Evolutionary conservation across 768 basidiomycete genomes (phyloP).

Genomic region (Leccinum subgranulosum): DNA sequence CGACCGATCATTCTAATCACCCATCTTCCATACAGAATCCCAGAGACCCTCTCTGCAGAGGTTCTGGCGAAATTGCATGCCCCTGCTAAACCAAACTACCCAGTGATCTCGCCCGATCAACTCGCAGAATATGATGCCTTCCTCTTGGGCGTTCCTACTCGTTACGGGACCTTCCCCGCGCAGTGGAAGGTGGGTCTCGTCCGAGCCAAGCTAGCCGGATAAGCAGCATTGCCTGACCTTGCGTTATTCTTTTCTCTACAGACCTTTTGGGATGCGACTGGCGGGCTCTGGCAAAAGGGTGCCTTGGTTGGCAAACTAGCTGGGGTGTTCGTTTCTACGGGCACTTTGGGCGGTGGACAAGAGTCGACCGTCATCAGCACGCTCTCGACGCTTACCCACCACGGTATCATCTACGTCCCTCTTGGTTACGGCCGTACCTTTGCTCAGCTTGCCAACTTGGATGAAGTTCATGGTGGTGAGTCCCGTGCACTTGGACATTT

Average conservation of each 20-base stretch:
- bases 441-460: conserved; percentile 39
- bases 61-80: conserved; percentile 68
- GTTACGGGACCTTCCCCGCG: conserved; percentile 45
- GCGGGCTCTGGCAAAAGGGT: conserved; percentile 59
- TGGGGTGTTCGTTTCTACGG: conserved; percentile 72
- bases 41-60: conserved; percentile 74
- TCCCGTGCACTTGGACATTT: not conserved
- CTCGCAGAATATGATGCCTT: conserved; percentile 34
- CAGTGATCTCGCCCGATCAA: conserved; percentile 10
- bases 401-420: conserved; percentile 70
- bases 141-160: conserved; percentile 42
- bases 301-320: conserved; percentile 71
- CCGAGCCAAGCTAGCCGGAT: not conserved
- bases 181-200: conserved; percentile 56
- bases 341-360: conserved; percentile 72
- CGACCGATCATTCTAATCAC: not conserved
- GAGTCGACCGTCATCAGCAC: conserved; percentile 51
- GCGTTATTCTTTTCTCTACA: conserved; percentile 17
- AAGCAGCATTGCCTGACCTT: conserved; percentile 3
- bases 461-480: conserved; percentile 59
- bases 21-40: conserved; percentile 45
- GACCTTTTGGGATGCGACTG: conserved; percentile 77
- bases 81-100: conserved; percentile 63
- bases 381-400: conserved; percentile 64
- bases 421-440: conserved; percentile 59